Conservation (phyloP, 2,329 filamentous ascomycete genomes). For the Penicillium aurantiogriseum region DNA sequence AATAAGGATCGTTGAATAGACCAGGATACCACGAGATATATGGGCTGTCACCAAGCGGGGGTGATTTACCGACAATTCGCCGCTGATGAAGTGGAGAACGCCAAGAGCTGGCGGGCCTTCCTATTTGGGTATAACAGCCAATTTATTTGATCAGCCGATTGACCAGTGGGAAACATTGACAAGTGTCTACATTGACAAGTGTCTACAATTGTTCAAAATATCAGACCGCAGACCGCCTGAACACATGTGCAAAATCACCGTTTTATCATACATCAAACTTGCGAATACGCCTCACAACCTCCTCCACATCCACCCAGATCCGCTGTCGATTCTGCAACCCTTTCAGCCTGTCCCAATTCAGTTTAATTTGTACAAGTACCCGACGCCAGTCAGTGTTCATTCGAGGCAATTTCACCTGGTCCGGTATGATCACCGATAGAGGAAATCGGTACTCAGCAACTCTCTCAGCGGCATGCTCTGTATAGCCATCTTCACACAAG, state of each 20-base stretch:
- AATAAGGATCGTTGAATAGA: background rate
- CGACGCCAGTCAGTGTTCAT: constrained; percentile 21
- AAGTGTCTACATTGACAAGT: background rate
- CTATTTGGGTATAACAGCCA: background rate
- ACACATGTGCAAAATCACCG: too few relatives aligned
- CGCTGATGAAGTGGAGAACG: background rate
- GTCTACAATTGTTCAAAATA: background rate
- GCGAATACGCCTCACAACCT: constrained; percentile 42
- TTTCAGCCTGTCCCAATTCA: constrained; percentile 20
- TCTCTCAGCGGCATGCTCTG: background rate
- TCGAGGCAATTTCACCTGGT: background rate
- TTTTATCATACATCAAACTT: background rate
- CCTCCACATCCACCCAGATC: constrained; percentile 20
- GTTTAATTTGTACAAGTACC: constrained; percentile 21
- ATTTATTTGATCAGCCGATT: background rate
- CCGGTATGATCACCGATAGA: background rate
- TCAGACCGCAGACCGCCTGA: background rate
- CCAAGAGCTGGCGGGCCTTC: constrained; percentile 1
- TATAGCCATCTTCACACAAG: background rate
- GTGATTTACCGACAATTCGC: constrained; percentile 1
- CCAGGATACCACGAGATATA: background rate
- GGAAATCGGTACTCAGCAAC: constrained; percentile 1
- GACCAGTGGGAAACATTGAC: background rate
- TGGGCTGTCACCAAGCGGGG: background rate
- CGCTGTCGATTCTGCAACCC: constrained; percentile 25